Conservation (phyloP, 1,139 yeast species). For the Sugiyamaella sp. region DNA sequence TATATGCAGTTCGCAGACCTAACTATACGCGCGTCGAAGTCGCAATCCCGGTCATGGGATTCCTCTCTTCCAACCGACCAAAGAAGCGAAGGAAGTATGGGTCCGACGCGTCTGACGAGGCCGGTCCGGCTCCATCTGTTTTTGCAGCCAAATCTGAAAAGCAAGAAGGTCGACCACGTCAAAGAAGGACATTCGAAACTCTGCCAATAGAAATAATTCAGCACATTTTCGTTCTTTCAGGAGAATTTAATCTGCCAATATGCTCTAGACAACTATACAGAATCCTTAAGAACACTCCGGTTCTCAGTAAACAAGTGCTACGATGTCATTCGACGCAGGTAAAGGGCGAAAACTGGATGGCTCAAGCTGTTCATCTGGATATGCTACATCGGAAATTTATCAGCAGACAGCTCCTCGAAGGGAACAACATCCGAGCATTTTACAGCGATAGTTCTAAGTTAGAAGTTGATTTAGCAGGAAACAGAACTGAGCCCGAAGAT, state of each 20-base stretch:
- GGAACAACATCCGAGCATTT: slow-evolving; percentile 7
- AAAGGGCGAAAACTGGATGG: not conserved
- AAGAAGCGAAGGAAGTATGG: not conserved
- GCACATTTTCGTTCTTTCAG: slow-evolving; percentile 13
- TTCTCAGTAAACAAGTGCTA: slow-evolving; percentile 7
- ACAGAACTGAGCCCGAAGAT: not conserved
- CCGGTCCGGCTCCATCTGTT: not conserved
- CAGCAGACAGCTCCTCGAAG: not conserved
- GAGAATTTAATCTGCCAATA: slow-evolving; percentile 10
- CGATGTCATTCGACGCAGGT: slow-evolving; percentile 1
- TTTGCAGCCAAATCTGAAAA: not conserved
- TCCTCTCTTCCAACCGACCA: slow-evolving; percentile 9
- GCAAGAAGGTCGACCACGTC: not conserved
- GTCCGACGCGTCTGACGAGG: not conserved
- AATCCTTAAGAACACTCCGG: not conserved
- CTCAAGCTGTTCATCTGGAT: slow-evolving; percentile 5
- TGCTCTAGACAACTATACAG: slow-evolving; percentile 7
- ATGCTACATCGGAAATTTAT: slow-evolving; percentile 12
- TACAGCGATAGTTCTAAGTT: slow-evolving; percentile 1
- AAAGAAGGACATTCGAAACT: slow-evolving; percentile 6
- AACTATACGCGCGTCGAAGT: too few species aligned
- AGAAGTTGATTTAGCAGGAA: not conserved
- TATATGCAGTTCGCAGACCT: not conserved
- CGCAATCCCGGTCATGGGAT: too few species aligned
- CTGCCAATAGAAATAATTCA: slow-evolving; percentile 17